phyloP scores from a whole-genome alignment of 2,329 filamentous ascomycete species.

The Paecilomyces variotii region DNA sequence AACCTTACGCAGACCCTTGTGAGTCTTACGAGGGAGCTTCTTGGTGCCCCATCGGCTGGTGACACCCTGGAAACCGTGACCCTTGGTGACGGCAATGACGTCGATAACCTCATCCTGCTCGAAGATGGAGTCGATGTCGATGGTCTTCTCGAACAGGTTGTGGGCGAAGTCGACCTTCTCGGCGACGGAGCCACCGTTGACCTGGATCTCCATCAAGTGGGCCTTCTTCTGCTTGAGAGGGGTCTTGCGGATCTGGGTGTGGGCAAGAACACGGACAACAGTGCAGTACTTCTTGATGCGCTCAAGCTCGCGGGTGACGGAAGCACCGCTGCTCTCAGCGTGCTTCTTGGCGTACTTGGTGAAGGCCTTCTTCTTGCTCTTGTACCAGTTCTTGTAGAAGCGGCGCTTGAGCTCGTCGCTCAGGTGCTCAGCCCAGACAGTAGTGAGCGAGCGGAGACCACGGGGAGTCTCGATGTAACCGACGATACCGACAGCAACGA shows the following conservation, averaged over 20 bases:
- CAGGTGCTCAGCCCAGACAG: constrained; percentile 98
- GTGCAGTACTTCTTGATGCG: constrained; percentile 99
- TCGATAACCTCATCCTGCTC: constrained; percentile 99
- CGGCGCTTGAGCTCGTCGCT: constrained; percentile 97
- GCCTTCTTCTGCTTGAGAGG: constrained; percentile 99
- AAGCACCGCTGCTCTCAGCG: constrained; percentile 83
- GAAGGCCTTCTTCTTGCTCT: constrained; percentile 99
- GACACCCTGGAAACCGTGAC: constrained; percentile 97
- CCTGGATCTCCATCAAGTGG: constrained; percentile 99
- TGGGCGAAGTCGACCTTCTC: constrained; percentile 97
- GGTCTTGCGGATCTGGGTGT: constrained; percentile 99
- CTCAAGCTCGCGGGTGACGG: constrained; percentile 95
- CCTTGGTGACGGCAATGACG: constrained; percentile 98
- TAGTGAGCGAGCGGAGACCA: constrained; percentile 97
- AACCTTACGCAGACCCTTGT: constrained; percentile 99
- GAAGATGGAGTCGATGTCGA: constrained; percentile 88
- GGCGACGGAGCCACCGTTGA: constrained; percentile 93
- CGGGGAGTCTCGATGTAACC: constrained; percentile 99
- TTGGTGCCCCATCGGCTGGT: constrained; percentile 98
- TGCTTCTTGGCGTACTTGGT: constrained; percentile 99
- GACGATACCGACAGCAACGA: constrained; percentile 99
- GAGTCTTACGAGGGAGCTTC: constrained; percentile 99
- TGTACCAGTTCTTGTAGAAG: constrained; percentile 99
- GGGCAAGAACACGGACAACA: constrained; percentile 96
- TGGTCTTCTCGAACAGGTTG: constrained; percentile 98